Evolutionary conservation across 139 green algal genomes (phyloP).

Genomic region (Pseudopediastrum boryanum): DNA sequence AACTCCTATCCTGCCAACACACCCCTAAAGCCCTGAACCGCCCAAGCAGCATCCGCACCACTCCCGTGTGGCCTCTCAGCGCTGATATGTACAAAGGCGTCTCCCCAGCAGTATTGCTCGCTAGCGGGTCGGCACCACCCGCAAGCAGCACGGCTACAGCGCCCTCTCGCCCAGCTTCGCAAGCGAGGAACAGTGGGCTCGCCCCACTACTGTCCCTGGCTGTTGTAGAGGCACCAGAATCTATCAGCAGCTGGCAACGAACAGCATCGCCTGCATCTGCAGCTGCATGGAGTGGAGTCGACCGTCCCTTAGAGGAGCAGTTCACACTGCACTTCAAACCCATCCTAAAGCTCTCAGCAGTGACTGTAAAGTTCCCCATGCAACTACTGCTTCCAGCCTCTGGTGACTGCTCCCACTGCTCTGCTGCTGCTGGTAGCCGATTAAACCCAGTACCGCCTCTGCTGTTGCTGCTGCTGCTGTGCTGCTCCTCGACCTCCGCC

Average conservation of each 20-base stretch:
- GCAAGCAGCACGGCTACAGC: constrained; percentile 55
- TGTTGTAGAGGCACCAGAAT: constrained; percentile 20
- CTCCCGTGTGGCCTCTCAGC: constrained; percentile 69
- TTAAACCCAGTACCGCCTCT: too few relatives aligned
- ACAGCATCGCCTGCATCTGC: constrained; percentile 48
- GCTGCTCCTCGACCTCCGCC: too few relatives aligned
- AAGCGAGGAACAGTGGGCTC: constrained; percentile 77
- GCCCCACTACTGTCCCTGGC: constrained; percentile 33
- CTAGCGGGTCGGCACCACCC: constrained; percentile 61
- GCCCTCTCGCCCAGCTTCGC: constrained; percentile 44
- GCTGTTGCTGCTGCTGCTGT: too few relatives aligned
- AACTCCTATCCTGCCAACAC: constrained; percentile 62
- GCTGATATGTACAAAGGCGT: constrained; percentile 89
- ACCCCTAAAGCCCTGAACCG: constrained; percentile 51
- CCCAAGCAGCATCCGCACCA: constrained; percentile 72
- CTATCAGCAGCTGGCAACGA: background rate
- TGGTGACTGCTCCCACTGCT: too few relatives aligned
- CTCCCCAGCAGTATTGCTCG: constrained; percentile 57
- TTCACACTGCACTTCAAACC: constrained; percentile 66
- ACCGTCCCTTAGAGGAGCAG: constrained; percentile 61
- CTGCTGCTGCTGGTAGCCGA: too few relatives aligned
- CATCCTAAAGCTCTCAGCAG: constrained; percentile 17
- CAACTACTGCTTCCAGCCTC: too few relatives aligned
- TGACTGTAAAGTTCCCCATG: too few relatives aligned
- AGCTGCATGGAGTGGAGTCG: constrained; percentile 76